A percentile compares a stretch with the other conserved stretches of the same genome.
These are phyloP conservation scores for Pseudogymnoascus sp. DNA, from an alignment of 2,329 filamentous ascomycete species.

Conservation along the genomic window DNA sequence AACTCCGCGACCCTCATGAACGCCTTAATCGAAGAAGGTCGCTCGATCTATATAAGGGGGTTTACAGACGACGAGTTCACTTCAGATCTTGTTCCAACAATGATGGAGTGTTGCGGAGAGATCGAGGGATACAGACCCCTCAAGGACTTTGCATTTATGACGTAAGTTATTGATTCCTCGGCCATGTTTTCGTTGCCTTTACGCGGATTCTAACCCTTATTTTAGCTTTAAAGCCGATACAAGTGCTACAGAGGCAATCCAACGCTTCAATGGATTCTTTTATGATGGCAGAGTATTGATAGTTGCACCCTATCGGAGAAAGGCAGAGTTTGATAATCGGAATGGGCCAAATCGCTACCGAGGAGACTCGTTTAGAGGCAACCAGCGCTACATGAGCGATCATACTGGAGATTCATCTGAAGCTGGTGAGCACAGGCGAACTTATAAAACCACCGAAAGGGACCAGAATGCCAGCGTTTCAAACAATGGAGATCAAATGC, in stretches of 20 bases:
- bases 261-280: neutral
- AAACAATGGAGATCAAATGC: neutral
- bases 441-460: neutral
- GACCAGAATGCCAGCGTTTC: neutral
- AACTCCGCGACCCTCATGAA: neutral
- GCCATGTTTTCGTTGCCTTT: neutral
- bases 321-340: neutral
- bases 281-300: neutral
- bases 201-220: neutral
- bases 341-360: neutral
- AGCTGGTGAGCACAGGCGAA: neutral
- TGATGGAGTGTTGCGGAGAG: neutral
- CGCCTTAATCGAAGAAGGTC: neutral
- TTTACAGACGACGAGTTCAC: neutral
- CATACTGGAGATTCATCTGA: neutral
- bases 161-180: neutral
- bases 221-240: neutral
- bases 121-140: neutral
- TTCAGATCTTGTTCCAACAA: neutral
- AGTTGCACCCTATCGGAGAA: neutral
- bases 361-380: neutral
- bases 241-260: neutral
- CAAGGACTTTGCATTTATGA: neutral
- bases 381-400: neutral
- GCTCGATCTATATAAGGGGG: neutral